Evolutionary conservation across 768 basidiomycete genomes (phyloP), one percentile per base, ranked within the genome.

Genomic region (Tricholoma sp.): DNA sequence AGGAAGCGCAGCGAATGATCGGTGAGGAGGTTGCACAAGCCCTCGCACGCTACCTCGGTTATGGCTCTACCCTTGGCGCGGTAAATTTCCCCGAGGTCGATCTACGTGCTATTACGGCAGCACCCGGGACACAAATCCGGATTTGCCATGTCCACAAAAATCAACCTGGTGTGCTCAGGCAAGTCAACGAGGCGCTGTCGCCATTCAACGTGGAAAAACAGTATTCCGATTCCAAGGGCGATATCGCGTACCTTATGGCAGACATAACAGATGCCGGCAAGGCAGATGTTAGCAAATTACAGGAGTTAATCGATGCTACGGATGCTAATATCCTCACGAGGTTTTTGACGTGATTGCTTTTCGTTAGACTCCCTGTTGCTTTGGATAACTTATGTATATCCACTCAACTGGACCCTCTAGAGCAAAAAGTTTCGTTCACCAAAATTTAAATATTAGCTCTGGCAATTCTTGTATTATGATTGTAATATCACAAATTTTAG

Each of bases 81-180:
- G 97, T 98, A 79, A 98, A 98, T 78, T 98, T 99, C 85, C 96
- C 97, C 50, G 96, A 98, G 75, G 95, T 99, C 65, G 93, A 96
- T 75, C 79, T 99, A 39, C 89, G 96, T 58, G 86, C 93, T 53
- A 96, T 98, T 70, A 84, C 88, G 9, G 83, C 85, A 2, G 91
- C 94, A 61, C 88, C 94, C 67, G 82, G 82, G 51, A 81, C 81
- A 60, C 81, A 89, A 67, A 83, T 98, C 62, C 89, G 97, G 60
- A 79, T 99, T 32, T 98, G 97, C 75, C 85, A 98, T 72, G 89
- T 97, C 50, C 97, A 99, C 82, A 85, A 79, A 72, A 99, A 99
- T 76, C 84, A 89, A 72, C 94, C 94, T 52, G 94, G 94, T 79
- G 97, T 98, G 50, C 86, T 99, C 67, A 87, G 85, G 66, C 84